Evolutionary conservation across 305 asterid genomes (phyloP).

Genomic region (Solanum aculeatissimum): DNA sequence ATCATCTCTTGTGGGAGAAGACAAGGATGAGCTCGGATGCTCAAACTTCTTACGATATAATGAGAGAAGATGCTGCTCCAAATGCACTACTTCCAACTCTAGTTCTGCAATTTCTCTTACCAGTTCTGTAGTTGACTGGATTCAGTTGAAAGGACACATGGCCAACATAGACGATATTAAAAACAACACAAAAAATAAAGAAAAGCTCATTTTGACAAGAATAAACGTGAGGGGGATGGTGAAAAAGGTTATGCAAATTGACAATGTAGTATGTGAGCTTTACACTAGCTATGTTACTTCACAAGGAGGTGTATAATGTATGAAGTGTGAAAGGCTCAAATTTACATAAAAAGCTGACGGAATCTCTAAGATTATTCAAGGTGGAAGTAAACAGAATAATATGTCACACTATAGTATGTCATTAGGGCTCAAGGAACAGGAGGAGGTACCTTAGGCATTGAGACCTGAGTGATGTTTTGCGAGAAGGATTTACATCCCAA

Average conservation of each 20-base stretch:
- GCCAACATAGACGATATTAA: not conserved
- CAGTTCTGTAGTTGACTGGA: constrained; percentile 87
- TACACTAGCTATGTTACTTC: not conserved
- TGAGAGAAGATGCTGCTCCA: constrained; percentile 90
- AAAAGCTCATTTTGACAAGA: not conserved
- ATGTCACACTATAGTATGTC: not conserved
- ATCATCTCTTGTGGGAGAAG: constrained; percentile 31
- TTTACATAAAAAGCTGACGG: not conserved
- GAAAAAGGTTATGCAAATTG: not conserved
- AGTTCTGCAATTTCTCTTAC: constrained; percentile 74
- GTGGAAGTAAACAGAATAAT: too few relatives aligned
- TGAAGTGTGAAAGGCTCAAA: not conserved
- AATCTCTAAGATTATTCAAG: not conserved
- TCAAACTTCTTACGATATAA: constrained; percentile 82
- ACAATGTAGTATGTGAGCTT: not conserved
- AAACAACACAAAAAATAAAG: not conserved
- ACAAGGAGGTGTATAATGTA: not conserved
- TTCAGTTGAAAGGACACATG: not conserved
- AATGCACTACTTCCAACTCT: constrained; percentile 84
- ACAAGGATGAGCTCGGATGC: constrained; percentile 38
- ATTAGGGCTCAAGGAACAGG: not conserved
- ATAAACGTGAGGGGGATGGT: not conserved
- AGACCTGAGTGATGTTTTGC: constrained; percentile 14
- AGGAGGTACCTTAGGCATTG: constrained; percentile 58
- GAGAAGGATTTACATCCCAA: constrained; percentile 55